Conservation (phyloP, 2,329 filamentous ascomycete species). For the Cladosporium sp. region DNA sequence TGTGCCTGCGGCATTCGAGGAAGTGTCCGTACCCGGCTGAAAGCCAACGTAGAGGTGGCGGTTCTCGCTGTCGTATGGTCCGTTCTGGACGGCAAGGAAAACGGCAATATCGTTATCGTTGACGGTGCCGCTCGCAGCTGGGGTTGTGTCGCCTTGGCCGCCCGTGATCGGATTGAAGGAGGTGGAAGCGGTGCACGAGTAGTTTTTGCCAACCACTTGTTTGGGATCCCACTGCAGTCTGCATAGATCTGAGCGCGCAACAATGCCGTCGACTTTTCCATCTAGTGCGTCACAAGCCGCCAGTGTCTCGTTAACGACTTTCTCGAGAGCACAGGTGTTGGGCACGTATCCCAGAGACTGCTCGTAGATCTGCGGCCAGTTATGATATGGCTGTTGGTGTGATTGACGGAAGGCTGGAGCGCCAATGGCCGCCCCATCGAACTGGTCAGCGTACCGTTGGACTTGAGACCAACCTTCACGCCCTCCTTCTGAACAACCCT, state of each 20-base stretch:
- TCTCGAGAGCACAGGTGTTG: conserved; percentile 44
- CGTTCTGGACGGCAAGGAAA: conserved; percentile 35
- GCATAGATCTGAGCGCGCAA: conserved; percentile 48
- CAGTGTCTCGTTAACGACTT: conserved; percentile 54
- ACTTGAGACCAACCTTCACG: conserved; percentile 48
- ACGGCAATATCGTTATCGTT: conserved; percentile 31
- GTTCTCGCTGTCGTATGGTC: conserved; percentile 38
- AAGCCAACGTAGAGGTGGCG: conserved; percentile 41
- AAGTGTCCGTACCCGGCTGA: conserved; percentile 15
- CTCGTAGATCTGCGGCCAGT: conserved; percentile 39
- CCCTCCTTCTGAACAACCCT: conserved; percentile 53
- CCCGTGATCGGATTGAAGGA: conserved; percentile 16
- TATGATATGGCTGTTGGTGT: conserved; percentile 45
- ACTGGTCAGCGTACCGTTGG: conserved; percentile 48
- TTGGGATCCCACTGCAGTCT: conserved; percentile 44
- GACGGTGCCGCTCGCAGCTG: conserved; percentile 33
- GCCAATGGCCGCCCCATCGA: conserved; percentile 45
- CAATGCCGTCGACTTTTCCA: conserved; percentile 45
- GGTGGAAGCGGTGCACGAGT: conserved; percentile 37
- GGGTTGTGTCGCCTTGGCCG: conserved; percentile 13
- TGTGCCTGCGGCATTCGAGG: conserved; percentile 13
- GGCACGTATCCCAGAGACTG: conserved; percentile 39
- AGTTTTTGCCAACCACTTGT: conserved; percentile 45
- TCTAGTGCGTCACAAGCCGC: conserved; percentile 47
- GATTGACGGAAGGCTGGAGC: conserved; percentile 46